Evolutionary conservation across 305 asterid species (phyloP), one percentile per base, ranked within the genome.

Genomic region (Withania somnifera): DNA sequence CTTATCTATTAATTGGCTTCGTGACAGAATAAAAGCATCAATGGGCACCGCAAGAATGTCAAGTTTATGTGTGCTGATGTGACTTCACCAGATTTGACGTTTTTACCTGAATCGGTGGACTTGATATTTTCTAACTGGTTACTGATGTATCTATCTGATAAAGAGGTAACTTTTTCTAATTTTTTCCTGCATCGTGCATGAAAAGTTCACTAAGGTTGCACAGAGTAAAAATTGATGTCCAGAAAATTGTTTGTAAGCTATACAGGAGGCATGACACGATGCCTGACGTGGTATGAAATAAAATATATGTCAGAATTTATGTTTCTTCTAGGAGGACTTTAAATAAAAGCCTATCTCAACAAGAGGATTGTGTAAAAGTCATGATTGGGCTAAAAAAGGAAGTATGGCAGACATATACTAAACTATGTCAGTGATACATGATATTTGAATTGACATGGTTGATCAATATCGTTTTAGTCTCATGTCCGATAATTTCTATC

Each of bases 81-180:
- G 54, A 89, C 99, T 42, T 94, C 97, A 40, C 92, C 94, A 17
- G 91, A 92, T 66, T 81, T 96, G 90, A 87, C 86, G 24, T 91
- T 94, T 83, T 42, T 97, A 6, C 93, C 90, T 78, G 98, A 87
- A 73, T 93, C 99, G n/a, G 75, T 94, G 3, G 98, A 96, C 78
- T 63, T 96, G 86, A 90, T 96, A 83, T 96, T 96, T 77, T 94
- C 99, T 1, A 94, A 94, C 86, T 94, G 99, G 98, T 91, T 96
- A 67, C 82, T 94, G 90, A 96, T 96, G 98, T 94, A 96, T 85
- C 98, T 94, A 86, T 93, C 99, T 1, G 97, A 96, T 79, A 47
- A 88, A 76, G 99, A 96, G 98, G 99, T 93, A 54, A 86, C 5
- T 36, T 36, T 30, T 53, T 58, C 28, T 4, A 26, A 58, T 0